Percentiles rank a stretch among this genome's conserved stretches.
These are phyloP conservation scores for Omphalotus olearius DNA, from an alignment of 1,284 basidiomycete species.

Conservation along the genomic window DNA sequence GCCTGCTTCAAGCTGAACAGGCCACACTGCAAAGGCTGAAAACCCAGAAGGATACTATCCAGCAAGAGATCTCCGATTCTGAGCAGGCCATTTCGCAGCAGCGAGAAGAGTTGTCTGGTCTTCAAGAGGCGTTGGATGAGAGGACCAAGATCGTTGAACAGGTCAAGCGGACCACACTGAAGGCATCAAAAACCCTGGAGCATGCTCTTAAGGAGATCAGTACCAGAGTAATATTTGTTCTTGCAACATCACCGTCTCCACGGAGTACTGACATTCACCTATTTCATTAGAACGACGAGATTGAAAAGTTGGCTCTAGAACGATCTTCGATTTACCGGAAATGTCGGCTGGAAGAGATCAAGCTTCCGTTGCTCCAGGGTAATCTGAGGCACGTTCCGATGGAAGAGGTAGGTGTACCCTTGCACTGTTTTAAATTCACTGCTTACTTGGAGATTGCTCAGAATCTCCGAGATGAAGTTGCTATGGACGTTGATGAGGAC, in stretches of 20 bases:
- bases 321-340: slow-evolving; percentile 86
- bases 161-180: slow-evolving; percentile 67
- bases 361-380: slow-evolving; percentile 75
- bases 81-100: slow-evolving; percentile 58
- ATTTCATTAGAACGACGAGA: slow-evolving; percentile 80
- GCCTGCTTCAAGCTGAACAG: slow-evolving; percentile 53
- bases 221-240: slow-evolving; percentile 47
- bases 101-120: slow-evolving; percentile 54
- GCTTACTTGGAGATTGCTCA: slow-evolving; percentile 23
- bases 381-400: slow-evolving; percentile 86
- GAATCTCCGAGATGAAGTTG: slow-evolving; percentile 80
- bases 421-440: neutral
- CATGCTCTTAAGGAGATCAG: slow-evolving; percentile 89
- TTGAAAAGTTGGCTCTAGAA: slow-evolving; percentile 86
- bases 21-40: slow-evolving; percentile 54
- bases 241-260: neutral
- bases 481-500: slow-evolving; percentile 88
- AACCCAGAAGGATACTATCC: slow-evolving; percentile 52
- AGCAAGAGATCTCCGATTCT: slow-evolving; percentile 62
- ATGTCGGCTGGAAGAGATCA: slow-evolving; percentile 92
- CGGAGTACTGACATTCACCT: neutral
- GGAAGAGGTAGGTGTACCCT: slow-evolving; percentile 67
- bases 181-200: slow-evolving; percentile 77
- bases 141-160: slow-evolving; percentile 72
- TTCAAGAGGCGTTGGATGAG: slow-evolving; percentile 66